phyloP scores from a whole-genome alignment of 805 yeast genomes.

The Brettanomyces naardenensis region DNA sequence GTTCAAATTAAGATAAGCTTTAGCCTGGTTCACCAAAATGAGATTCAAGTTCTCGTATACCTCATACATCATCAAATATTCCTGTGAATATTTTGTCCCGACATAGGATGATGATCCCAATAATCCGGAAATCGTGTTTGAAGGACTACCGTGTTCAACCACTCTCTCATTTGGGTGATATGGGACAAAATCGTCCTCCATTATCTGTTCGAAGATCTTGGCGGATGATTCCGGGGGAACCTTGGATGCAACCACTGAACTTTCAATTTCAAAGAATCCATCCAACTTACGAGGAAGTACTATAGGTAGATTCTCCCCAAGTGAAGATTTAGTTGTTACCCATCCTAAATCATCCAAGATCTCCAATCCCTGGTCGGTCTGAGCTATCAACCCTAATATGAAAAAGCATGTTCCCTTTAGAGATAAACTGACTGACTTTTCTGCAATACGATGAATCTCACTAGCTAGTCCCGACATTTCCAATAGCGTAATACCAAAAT shows the following conservation, averaged over 20 bases:
- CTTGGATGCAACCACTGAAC: not conserved
- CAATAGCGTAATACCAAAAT: slow-evolving; percentile 54
- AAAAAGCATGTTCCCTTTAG: slow-evolving; percentile 72
- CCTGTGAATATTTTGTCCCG: slow-evolving; percentile 12
- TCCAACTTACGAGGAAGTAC: slow-evolving; percentile 20
- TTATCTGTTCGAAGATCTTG: slow-evolving; percentile 14
- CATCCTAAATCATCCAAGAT: slow-evolving; percentile 77
- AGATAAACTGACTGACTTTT: slow-evolving; percentile 43
- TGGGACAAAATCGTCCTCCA: slow-evolving; percentile 24
- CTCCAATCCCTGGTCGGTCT: slow-evolving; percentile 74
- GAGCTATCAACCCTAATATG: slow-evolving; percentile 65
- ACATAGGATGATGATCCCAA: slow-evolving; percentile 11
- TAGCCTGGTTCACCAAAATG: slow-evolving; percentile 20
- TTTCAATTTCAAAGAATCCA: slow-evolving; percentile 11
- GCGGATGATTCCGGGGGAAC: slow-evolving; percentile 8
- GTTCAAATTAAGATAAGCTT: slow-evolving; percentile 32
- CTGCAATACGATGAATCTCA: slow-evolving; percentile 45
- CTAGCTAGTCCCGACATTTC: slow-evolving; percentile 40
- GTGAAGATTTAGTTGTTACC: slow-evolving; percentile 42
- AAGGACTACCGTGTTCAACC: slow-evolving; percentile 2
- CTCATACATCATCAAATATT: slow-evolving; percentile 17
- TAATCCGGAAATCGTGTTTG: slow-evolving; percentile 9
- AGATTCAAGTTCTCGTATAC: slow-evolving; percentile 22
- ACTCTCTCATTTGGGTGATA: slow-evolving; percentile 8
- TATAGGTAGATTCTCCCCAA: slow-evolving; percentile 29